These are phyloP conservation scores for Serpula lacrymans DNA, from an alignment of 768 basidiomycete genomes.

Conservation along the genomic window DNA sequence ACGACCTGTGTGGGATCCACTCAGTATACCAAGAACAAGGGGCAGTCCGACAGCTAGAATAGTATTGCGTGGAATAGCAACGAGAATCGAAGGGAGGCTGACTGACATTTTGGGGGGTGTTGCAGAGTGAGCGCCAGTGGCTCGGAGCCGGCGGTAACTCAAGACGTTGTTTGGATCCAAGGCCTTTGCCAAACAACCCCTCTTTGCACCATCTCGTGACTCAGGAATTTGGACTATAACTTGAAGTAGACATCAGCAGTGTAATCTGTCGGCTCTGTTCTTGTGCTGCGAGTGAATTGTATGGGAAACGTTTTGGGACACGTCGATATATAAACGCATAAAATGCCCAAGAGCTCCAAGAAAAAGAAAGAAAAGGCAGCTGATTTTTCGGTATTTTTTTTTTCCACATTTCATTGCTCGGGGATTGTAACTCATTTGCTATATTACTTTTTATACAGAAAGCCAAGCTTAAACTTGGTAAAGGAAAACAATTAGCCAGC, in stretches of 20 bases:
- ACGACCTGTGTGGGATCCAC: conserved; percentile 45
- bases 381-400: conserved; percentile 69
- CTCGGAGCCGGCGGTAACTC: too few species aligned
- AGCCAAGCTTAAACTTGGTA: conserved; percentile 95
- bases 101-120: conserved; percentile 34
- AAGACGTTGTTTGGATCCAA: too few species aligned
- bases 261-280: too few species aligned
- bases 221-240: too few species aligned
- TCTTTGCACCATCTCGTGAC: too few species aligned
- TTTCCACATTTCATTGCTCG: background rate
- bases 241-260: too few species aligned
- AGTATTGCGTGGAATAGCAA: conserved; percentile 54
- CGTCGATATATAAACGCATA: too few species aligned
- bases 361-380: conserved; percentile 85
- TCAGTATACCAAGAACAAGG: conserved; percentile 50
- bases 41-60: conserved; percentile 59
- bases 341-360: conserved; percentile 86
- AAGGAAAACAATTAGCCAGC: conserved; percentile 75
- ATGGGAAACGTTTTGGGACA: too few species aligned
- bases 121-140: background rate
- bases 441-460: conserved; percentile 49
- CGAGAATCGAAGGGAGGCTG: conserved; percentile 46
- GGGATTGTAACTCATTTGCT: too few species aligned
- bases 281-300: too few species aligned
- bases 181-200: too few species aligned